These are phyloP conservation scores for Elsinoe australis DNA, from an alignment of 2,329 filamentous ascomycete genomes.

Conservation along the genomic window DNA sequence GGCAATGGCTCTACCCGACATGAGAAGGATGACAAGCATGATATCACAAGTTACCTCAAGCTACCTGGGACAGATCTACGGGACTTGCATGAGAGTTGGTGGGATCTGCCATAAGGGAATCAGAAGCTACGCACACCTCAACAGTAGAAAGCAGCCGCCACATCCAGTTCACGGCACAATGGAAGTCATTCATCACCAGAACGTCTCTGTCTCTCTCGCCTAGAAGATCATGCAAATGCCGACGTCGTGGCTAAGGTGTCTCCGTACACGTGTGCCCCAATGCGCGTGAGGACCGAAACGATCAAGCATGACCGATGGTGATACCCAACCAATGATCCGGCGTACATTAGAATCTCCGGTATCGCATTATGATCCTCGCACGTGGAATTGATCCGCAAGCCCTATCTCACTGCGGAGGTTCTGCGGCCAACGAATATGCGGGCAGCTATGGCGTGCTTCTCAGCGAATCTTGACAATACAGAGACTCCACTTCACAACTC, in stretches of 20 bases:
- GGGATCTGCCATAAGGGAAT: slow-evolving; percentile 20
- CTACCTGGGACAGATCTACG: slow-evolving; percentile 52
- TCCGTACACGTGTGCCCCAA: background rate
- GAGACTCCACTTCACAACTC: background rate
- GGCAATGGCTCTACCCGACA: slow-evolving; percentile 59
- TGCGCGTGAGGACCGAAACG: background rate
- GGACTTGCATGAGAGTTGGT: slow-evolving; percentile 62
- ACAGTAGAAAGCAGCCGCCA: too few relatives aligned
- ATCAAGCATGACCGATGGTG: too few relatives aligned
- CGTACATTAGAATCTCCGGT: background rate
- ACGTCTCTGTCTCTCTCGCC: too few relatives aligned
- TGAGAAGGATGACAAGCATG: slow-evolving; percentile 49
- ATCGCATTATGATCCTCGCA: background rate
- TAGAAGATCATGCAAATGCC: too few relatives aligned
- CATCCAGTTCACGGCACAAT: too few relatives aligned
- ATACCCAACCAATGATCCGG: too few relatives aligned
- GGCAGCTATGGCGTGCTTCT: slow-evolving; percentile 10
- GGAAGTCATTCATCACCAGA: too few relatives aligned
- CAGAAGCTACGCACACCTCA: too few relatives aligned
- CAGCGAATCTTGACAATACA: background rate
- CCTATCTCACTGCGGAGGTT: background rate
- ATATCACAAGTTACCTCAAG: slow-evolving; percentile 58
- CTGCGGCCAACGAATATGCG: background rate
- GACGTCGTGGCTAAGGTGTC: background rate
- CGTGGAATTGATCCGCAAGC: too few relatives aligned